Evolutionary conservation across 2,329 filamentous ascomycete genomes (phyloP).

Genomic region (Sclerotinia minor): DNA sequence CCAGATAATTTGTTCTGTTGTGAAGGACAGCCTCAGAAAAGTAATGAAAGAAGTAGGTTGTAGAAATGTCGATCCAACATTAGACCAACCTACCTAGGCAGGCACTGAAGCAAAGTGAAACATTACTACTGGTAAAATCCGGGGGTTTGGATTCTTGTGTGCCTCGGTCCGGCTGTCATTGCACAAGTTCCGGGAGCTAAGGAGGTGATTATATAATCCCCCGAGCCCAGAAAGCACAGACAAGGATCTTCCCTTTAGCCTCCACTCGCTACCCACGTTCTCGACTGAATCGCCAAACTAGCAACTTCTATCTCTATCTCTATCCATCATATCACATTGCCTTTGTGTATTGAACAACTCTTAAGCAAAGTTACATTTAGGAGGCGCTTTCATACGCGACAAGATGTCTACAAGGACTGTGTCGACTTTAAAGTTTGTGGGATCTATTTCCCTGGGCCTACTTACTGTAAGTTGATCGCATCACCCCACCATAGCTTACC

Average conservation of each 20-base stretch:
- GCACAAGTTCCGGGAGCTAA: background rate
- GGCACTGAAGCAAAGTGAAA: background rate
- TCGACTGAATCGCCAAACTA: background rate
- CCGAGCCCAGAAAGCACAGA: background rate
- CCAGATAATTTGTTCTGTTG: no score
- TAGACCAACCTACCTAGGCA: no score
- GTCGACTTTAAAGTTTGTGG: slow-evolving; percentile 86
- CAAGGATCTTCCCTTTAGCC: background rate
- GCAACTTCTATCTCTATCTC: background rate
- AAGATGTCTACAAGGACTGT: slow-evolving; percentile 68
- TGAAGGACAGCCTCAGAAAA: background rate
- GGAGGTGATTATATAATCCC: slow-evolving; percentile 7
- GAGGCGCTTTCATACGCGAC: background rate
- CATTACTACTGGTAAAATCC: slow-evolving; percentile 4
- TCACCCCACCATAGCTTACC: slow-evolving; percentile 27
- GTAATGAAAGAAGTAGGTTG: background rate
- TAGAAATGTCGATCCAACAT: background rate
- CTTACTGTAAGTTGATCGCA: slow-evolving; percentile 68
- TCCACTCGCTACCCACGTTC: no score
- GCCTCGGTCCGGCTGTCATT: background rate
- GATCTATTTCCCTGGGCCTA: slow-evolving; percentile 83
- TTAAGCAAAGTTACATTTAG: background rate
- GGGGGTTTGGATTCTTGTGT: background rate
- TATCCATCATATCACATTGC: background rate
- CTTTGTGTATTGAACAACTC: slow-evolving; percentile 6